Evolutionary conservation across 495 filamentous ascomycete species (phyloP).

Genomic region (Xylaria intraflava): DNA sequence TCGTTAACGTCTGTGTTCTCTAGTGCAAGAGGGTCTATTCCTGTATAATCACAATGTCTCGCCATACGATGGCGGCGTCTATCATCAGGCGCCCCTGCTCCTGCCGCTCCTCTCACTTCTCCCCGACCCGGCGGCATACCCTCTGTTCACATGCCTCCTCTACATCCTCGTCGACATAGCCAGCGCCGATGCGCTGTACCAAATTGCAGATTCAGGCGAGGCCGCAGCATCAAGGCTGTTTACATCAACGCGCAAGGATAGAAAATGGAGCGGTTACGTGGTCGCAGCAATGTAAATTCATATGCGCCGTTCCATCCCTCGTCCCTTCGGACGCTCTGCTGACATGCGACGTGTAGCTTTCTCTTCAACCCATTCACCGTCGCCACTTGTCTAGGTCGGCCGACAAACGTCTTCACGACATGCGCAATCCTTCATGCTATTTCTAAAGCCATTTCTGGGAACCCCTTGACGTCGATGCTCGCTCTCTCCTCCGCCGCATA

Average conservation of each 20-base stretch:
- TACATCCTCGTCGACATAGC: constrained; percentile 78
- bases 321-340: constrained; percentile 5
- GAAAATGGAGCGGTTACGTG: constrained; percentile 66
- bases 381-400: constrained; percentile 83
- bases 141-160: constrained; percentile 69
- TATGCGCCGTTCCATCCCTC: constrained; percentile 2
- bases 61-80: constrained; percentile 95
- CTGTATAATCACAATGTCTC: constrained; percentile 94
- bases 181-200: constrained; percentile 73
- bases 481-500: constrained; percentile 83
- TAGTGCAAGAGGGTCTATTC: constrained; percentile 94
- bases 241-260: constrained; percentile 68
- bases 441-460: constrained; percentile 71
- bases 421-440: constrained; percentile 80
- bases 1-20: background rate
- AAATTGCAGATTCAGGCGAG: constrained; percentile 78
- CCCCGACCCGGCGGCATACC: constrained; percentile 55
- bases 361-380: constrained; percentile 95
- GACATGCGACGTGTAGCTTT: constrained; percentile 47
- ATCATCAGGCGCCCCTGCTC: constrained; percentile 91
- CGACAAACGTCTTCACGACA: constrained; percentile 86
- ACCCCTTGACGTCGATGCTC: constrained; percentile 70
- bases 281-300: constrained; percentile 68
- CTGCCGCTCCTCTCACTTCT: constrained; percentile 86
- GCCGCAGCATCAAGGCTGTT: constrained; percentile 65